A percentile compares a stretch with the other conserved stretches of the same genome.
phyloP scores from a whole-genome alignment of 2,329 filamentous ascomycete genomes.

The Scortechinia acanthostroma region DNA sequence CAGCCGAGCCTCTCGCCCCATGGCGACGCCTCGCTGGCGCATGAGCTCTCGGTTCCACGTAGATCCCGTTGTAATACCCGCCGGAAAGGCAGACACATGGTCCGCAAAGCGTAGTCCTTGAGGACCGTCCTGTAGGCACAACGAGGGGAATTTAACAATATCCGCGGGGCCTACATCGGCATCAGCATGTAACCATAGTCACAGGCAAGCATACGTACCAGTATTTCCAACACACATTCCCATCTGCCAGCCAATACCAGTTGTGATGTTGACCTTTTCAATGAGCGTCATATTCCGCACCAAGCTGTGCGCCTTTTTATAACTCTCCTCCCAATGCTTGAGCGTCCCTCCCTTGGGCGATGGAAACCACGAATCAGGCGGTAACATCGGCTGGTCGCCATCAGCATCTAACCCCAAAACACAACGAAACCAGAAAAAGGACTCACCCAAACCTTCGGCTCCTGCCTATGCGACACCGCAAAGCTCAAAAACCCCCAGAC shows the following conservation, averaged over 20 bases:
- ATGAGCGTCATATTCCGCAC: conserved; percentile 40
- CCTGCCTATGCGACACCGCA: background rate
- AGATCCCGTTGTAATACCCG: conserved; percentile 41
- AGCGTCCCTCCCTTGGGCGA: conserved; percentile 32
- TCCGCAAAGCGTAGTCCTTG: conserved; percentile 39
- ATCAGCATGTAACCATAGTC: conserved; percentile 4
- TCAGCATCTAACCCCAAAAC: no score
- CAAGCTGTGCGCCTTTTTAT: conserved; percentile 36
- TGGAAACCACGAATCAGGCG: background rate
- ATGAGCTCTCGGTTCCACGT: conserved; percentile 45
- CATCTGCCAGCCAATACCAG: conserved; percentile 43
- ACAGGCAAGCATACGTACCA: conserved; percentile 30
- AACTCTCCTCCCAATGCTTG: conserved; percentile 33
- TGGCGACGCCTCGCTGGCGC: conserved; percentile 35
- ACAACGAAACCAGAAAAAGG: background rate
- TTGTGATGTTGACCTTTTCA: conserved; percentile 47
- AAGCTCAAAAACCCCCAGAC: background rate
- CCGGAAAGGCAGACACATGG: conserved; percentile 40
- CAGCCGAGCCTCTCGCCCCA: conserved; percentile 34
- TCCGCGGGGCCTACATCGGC: conserved; percentile 9
- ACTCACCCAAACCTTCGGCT: background rate
- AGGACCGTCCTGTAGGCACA: conserved; percentile 45
- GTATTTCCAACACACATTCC: conserved; percentile 37
- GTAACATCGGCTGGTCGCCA: background rate
- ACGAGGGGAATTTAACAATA: conserved; percentile 29